Conservation (phyloP, 2,329 filamentous ascomycete species). For the Stachybotrys echinatus region DNA sequence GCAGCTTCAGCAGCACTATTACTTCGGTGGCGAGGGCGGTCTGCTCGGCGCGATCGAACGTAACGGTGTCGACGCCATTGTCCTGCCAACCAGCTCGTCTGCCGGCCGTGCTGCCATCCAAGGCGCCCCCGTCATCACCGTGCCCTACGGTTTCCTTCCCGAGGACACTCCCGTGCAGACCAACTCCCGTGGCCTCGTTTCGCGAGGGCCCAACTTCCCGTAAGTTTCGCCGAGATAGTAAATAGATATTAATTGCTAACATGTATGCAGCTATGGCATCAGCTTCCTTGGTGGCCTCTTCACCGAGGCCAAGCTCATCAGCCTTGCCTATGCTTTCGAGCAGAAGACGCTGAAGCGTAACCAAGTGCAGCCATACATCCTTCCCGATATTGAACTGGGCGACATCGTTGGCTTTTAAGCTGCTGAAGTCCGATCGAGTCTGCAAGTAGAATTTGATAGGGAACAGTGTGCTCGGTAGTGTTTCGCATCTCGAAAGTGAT, state of each 20-base stretch:
- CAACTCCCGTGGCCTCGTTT: constrained; percentile 43
- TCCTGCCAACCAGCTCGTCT: constrained; percentile 40
- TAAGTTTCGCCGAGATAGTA: not conserved
- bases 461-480: too few relatives aligned
- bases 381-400: constrained; percentile 23
- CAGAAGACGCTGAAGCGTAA: constrained; percentile 39
- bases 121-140: constrained; percentile 54
- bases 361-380: constrained; percentile 18
- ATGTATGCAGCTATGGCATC: constrained; percentile 43
- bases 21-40: constrained; percentile 40
- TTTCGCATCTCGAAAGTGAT: too few relatives aligned
- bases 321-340: constrained; percentile 64
- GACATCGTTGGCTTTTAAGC: constrained; percentile 12
- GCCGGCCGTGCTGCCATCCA: constrained; percentile 44
- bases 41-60: constrained; percentile 39
- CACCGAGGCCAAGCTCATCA: constrained; percentile 55
- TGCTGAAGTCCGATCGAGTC: too few relatives aligned
- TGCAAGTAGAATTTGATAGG: too few relatives aligned
- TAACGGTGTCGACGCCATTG: constrained; percentile 51
- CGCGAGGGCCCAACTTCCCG: constrained; percentile 48
- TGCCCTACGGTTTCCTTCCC: constrained; percentile 57
- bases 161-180: constrained; percentile 37
- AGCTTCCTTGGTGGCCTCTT: constrained; percentile 55
- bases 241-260: not conserved
- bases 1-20: constrained; percentile 45